phyloP scores from a whole-genome alignment of 192 early-diverging fungal species.

The Backusella tarrabulga region DNA sequence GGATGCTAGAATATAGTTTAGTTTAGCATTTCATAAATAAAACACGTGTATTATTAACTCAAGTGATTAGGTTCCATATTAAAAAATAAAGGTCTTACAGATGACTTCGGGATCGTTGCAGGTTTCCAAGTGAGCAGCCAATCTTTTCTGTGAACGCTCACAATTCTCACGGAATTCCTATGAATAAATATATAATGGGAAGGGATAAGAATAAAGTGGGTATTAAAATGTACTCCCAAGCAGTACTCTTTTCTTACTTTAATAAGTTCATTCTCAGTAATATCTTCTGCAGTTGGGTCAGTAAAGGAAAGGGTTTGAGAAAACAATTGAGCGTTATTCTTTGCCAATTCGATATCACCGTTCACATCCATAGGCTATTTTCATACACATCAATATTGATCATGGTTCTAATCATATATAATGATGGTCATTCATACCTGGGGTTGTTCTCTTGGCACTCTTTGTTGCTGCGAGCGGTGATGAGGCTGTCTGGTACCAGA shows the following conservation, averaged over 20 bases:
- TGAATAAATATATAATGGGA: background rate
- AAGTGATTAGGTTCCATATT: background rate
- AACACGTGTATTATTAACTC: background rate
- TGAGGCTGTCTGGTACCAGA: background rate
- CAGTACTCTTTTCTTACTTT: constrained; percentile 30
- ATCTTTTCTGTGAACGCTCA: constrained; percentile 38
- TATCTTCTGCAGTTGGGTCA: constrained; percentile 52
- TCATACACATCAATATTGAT: background rate
- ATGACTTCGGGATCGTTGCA: constrained; percentile 35
- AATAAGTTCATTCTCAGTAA: constrained; percentile 53
- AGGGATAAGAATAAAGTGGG: background rate
- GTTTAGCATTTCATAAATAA: background rate
- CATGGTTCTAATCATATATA: too few relatives aligned
- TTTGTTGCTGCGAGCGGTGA: background rate
- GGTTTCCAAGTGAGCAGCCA: constrained; percentile 40
- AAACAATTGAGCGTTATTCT: constrained; percentile 53
- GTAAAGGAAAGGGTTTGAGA: constrained; percentile 57
- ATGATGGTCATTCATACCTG: background rate
- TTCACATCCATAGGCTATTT: constrained; percentile 33
- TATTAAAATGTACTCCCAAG: background rate
- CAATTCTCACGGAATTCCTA: constrained; percentile 59
- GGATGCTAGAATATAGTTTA: constrained; percentile 34
- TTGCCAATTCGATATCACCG: constrained; percentile 51
- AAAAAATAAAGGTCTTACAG: constrained; percentile 30
- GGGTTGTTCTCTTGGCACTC: background rate